Evolutionary conservation across 169 alveolate genomes (phyloP).

Genomic region (Blepharisma undulans): DNA sequence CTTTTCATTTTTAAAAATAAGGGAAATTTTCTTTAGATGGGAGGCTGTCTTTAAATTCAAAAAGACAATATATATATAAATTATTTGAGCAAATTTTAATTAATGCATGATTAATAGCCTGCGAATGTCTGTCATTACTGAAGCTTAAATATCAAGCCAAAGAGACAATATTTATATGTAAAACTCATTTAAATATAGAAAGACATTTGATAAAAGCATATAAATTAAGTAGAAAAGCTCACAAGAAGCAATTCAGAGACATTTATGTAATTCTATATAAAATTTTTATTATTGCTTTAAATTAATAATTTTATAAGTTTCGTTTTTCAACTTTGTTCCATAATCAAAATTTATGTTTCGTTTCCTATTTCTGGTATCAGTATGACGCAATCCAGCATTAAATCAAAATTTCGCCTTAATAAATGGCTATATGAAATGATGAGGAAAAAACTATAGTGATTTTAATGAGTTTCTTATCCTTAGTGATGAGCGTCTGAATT

Average conservation of each 20-base stretch:
- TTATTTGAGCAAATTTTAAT: no score
- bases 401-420: not conserved
- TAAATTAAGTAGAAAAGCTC: no score
- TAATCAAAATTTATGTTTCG: not conserved
- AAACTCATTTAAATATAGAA: no score
- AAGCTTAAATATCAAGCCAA: no score
- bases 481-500: not conserved
- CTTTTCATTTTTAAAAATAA: not conserved
- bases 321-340: not conserved
- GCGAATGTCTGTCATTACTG: no score
- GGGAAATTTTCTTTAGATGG: not conserved
- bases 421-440: not conserved
- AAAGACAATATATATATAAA: no score
- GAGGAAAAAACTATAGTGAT: not conserved
- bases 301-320: not conserved
- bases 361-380: no score
- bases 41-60: not conserved
- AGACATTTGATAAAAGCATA: no score
- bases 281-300: no score
- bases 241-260: not conserved
- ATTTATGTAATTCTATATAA: not conserved
- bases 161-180: no score
- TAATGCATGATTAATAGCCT: no score
- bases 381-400: not conserved
- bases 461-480: not conserved